Conservation (phyloP, 768 basidiomycete species). For the Boletus sp. region DNA sequence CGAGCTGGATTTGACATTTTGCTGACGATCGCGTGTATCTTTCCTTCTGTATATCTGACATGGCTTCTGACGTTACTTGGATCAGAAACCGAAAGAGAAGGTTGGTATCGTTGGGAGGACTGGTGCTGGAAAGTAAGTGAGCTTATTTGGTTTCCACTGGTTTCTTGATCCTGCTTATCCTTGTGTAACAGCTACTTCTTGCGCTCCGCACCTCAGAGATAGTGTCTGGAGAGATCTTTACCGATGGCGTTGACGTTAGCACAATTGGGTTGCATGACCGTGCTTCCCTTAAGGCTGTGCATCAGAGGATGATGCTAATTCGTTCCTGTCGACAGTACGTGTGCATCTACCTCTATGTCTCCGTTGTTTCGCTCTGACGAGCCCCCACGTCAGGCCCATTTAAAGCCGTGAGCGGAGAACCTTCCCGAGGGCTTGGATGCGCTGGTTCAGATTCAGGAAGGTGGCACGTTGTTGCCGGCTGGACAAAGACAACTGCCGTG, state of each 20-base stretch:
- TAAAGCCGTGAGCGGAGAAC: slow-evolving; percentile 66
- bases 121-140: slow-evolving; percentile 74
- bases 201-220: slow-evolving; percentile 79
- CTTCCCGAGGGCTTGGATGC: slow-evolving; percentile 71
- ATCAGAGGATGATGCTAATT: background rate
- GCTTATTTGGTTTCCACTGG: slow-evolving; percentile 10
- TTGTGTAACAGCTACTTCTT: slow-evolving; percentile 48
- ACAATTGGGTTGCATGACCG: slow-evolving; percentile 69
- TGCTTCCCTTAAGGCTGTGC: slow-evolving; percentile 1
- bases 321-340: slow-evolving; percentile 46
- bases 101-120: slow-evolving; percentile 89
- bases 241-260: slow-evolving; percentile 77
- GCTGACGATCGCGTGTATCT: slow-evolving; percentile 56
- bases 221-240: slow-evolving; percentile 58
- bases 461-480: slow-evolving; percentile 75
- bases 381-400: slow-evolving; percentile 45
- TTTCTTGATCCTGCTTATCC: background rate
- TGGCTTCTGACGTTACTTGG: slow-evolving; percentile 5
- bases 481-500: slow-evolving; percentile 89
- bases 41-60: background rate
- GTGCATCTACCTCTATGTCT: background rate
- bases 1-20: slow-evolving; percentile 72
- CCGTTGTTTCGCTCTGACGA: background rate
- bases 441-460: slow-evolving; percentile 70
- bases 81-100: slow-evolving; percentile 75